Base-by-base conservation (phyloP, 805 yeast species). In the Candida ortonii region DNA sequence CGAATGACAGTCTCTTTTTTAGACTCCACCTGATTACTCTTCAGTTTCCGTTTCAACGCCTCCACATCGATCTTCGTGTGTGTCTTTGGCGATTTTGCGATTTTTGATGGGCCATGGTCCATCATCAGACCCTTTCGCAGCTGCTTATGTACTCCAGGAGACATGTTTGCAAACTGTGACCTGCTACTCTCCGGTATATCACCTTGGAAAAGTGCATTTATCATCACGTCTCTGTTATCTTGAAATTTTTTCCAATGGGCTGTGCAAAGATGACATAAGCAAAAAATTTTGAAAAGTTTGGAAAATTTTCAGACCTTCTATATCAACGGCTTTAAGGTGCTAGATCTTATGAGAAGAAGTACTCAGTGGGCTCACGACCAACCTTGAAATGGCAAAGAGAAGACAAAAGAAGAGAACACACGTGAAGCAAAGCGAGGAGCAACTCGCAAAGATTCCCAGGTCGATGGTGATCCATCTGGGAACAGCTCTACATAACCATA, bases 381-480 rank as follows among this genome's bases (percentile, higher is more conserved):
- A n/a, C 14, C 26, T 13, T 19, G 41, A 14, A 22, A 57, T 57
- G 62, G 62, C 58, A 7, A 55, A 47, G 25, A 59, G 65, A 58
- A 61, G 65, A 54, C 73, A 69, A 37, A 89, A 88, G 65, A 84
- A 78, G 58, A 82, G 96, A 74, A 90, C 97, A 11, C 97, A 89
- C 58, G 83, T 68, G 31, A 71, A 71, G 41, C 63, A 64, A 21
- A 65, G 76, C 16, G 81, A 76, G 44, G 94, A 80, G 47, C 86
- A 80, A 39, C 62, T 65, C 29, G 79, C 80, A 31, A 78, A 77
- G 51, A 77, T 87, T 42, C 97, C 98, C 14, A 76, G 84, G 52
- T 88, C 97, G 2, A 89, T 93, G 96, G 97, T 93, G 35, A 72
- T 93, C 44, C 78, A 93, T 51, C 73, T 88, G 34, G 97, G 97